phyloP scores from a whole-genome alignment of 352 stramenopile genomes.

The Globisporangium okanoganense region DNA sequence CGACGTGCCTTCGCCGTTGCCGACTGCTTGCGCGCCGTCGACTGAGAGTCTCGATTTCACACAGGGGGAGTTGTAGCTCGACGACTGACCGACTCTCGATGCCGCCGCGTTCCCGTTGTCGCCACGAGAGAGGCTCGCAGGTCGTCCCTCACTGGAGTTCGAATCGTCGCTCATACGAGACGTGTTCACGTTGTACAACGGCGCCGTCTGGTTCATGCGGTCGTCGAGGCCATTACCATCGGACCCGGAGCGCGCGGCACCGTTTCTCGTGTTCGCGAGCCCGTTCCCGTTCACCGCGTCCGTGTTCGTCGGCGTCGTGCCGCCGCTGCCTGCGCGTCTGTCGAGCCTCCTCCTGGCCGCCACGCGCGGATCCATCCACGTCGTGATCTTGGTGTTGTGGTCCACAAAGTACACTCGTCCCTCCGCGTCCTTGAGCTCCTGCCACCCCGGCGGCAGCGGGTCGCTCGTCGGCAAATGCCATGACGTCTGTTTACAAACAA shows the following conservation, averaged over 20 bases:
- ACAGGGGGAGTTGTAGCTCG: background rate
- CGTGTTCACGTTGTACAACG: slow-evolving; percentile 6
- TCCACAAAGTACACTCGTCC: slow-evolving; percentile 83
- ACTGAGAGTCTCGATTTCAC: background rate
- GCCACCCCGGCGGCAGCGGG: slow-evolving; percentile 67
- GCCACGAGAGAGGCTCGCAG: background rate
- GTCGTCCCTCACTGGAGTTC: slow-evolving; percentile 3
- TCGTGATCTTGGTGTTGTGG: slow-evolving; percentile 69
- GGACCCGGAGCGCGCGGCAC: background rate
- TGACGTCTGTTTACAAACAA: slow-evolving; percentile 48
- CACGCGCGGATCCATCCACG: slow-evolving; percentile 79
- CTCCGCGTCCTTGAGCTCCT: slow-evolving; percentile 72
- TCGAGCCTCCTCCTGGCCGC: slow-evolving; percentile 9
- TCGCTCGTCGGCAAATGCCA: slow-evolving; percentile 72
- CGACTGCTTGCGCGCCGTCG: background rate
- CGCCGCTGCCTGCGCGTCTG: slow-evolving; percentile 14
- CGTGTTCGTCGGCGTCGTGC: slow-evolving; percentile 10
- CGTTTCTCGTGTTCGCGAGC: background rate
- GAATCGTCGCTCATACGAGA: slow-evolving; percentile 12
- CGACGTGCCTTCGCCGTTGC: background rate
- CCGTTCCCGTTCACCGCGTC: slow-evolving; percentile 2
- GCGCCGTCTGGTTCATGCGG: slow-evolving; percentile 1
- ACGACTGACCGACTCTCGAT: background rate
- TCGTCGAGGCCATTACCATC: background rate
- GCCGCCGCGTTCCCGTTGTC: background rate